A percentile compares a stretch with the other conserved stretches of the same genome.
These are phyloP conservation scores for Hebeloma cylindrosporum DNA, from an alignment of 768 basidiomycete genomes.

Conservation along the genomic window DNA sequence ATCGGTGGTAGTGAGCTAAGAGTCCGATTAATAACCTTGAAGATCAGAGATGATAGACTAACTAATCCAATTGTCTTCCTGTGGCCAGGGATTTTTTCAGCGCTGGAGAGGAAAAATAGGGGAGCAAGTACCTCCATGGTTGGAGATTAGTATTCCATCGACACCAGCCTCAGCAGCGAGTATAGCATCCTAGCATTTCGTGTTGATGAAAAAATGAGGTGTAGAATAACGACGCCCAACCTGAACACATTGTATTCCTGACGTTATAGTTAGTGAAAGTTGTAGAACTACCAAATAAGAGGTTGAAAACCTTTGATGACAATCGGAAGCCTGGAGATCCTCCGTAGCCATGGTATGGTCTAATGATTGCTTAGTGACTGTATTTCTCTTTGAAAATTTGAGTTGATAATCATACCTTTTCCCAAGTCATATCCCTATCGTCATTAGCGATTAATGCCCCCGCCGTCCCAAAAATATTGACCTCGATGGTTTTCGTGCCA, in stretches of 20 bases:
- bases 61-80: conserved; percentile 86
- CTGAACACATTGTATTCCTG: conserved; percentile 75
- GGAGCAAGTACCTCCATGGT: conserved; percentile 73
- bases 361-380: conserved; percentile 21
- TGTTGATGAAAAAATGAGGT: background rate
- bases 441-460: conserved; percentile 65
- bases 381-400: background rate
- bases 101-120: background rate
- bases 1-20: conserved; percentile 72
- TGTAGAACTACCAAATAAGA: background rate
- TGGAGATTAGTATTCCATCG: conserved; percentile 86
- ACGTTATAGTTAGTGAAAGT: conserved; percentile 2
- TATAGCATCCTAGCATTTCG: conserved; percentile 67
- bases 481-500: conserved; percentile 34
- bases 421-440: conserved; percentile 78
- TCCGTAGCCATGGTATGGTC: conserved; percentile 78
- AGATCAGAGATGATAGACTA: conserved; percentile 21
- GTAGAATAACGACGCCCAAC: conserved; percentile 30
- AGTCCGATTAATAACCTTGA: conserved; percentile 20
- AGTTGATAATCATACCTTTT: conserved; percentile 44
- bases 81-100: conserved; percentile 2
- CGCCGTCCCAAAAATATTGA: conserved; percentile 58
- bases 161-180: conserved; percentile 82
- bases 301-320: conserved; percentile 62
- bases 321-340: conserved; percentile 68